Percentiles rank a stretch among this genome's conserved stretches.
These are phyloP conservation scores for Fusarium sp. DNA, from an alignment of 2,329 filamentous ascomycete genomes.

Conservation along the genomic window DNA sequence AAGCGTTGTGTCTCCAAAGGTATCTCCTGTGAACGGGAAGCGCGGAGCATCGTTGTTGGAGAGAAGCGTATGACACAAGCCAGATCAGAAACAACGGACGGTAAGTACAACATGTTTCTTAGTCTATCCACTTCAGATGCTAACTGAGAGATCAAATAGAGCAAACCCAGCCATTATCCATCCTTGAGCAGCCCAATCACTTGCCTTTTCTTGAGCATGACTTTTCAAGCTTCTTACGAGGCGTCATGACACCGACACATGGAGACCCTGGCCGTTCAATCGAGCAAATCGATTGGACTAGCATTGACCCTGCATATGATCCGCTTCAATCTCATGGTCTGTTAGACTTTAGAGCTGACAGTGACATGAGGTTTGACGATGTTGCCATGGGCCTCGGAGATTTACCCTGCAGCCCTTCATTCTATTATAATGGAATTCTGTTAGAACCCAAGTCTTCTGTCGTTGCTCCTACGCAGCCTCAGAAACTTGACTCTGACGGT, in stretches of 20 bases:
- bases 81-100: slow-evolving; percentile 2
- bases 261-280: not conserved
- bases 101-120: not conserved
- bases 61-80: slow-evolving; percentile 12
- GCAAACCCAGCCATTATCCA: not conserved
- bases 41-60: slow-evolving; percentile 14
- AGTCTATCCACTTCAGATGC: not conserved
- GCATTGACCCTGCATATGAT: not conserved
- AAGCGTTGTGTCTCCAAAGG: slow-evolving; percentile 18
- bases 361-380: slow-evolving; percentile 2
- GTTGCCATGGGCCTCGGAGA: slow-evolving; percentile 1
- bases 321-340: slow-evolving; percentile 1
- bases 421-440: not conserved
- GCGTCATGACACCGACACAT: not conserved
- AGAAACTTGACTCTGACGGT: slow-evolving; percentile 6
- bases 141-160: not conserved
- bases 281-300: not conserved
- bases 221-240: slow-evolving; percentile 2
- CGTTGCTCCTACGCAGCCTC: not conserved
- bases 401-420: not conserved
- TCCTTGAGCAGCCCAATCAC: not conserved
- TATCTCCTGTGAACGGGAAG: slow-evolving; percentile 11
- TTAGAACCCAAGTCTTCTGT: not conserved
- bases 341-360: not conserved
- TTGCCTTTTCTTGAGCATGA: not conserved